Evolutionary conservation across 108 stramenopile species (phyloP), one percentile per base, ranked within the genome.

Genomic region (Mediolabrus comicus): DNA sequence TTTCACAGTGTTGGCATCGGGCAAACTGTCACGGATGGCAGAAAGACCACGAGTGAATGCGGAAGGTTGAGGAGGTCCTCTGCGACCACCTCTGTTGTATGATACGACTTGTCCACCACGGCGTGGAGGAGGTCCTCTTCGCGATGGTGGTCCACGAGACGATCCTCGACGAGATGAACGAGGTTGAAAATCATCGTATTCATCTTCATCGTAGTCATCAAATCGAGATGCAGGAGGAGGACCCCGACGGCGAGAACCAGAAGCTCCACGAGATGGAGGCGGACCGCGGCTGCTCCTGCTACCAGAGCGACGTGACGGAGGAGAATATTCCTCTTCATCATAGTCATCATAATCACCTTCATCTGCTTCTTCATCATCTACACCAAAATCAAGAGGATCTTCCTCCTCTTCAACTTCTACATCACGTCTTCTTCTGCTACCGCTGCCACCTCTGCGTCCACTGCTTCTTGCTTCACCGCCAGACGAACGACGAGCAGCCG

Each of bases 41-140:
- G 70, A 72, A 6, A 91, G 66, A 16, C 92, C 88, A 43, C 87
- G 72, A 4, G 88, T 83, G 84, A 94, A 94, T n/a, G 88, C 68
- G 19, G 86, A 79, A 19, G 88, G 63, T 29, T 49, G 58, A 49
- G 79, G 77, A 27, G 77, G 67, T 30, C 76, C 72, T n/a, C 77
- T 61, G 28, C 79, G 64, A 51, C 34, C 52, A 27, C 59, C 62
- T 27, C 60, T 68, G 10, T 65, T 59, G 77, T 86, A 89, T 22
- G 87, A 81, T 10, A 85, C 84, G 0, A 85, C 72, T 16, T 77
- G 77, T 33, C 80, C 80, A 22, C 78, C 65, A 22, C 71, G 16
- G 8, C 43, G n/a, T 22, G 62, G 27, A 56, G 46, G 38, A 16
- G 61, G 62, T 25, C 62, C 52, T 49, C 62, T 62, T 49, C 62